Evolutionary conservation across 164 flowering plant genomes (phyloP).

Genomic region (Warburgia ugandensis): DNA sequence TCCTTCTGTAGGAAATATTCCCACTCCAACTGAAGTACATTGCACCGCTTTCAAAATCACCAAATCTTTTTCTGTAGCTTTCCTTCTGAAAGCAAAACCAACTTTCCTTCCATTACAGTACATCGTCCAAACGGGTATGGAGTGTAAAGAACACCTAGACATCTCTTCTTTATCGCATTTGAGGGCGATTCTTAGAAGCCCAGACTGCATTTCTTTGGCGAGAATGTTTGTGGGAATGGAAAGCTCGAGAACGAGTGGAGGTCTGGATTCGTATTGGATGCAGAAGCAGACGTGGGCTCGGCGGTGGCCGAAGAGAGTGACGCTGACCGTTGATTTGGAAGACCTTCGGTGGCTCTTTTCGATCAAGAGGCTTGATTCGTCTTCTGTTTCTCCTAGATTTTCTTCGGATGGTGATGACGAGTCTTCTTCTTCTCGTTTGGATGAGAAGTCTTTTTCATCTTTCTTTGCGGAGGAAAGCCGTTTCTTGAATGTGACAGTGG

Average conservation of each 20-base stretch:
- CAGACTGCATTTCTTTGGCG: conserved; percentile 62
- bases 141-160: conserved; percentile 27
- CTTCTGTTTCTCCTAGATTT: no score
- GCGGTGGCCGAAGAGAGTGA: conserved; percentile 68
- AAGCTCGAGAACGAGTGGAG: conserved; percentile 63
- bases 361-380: not conserved
- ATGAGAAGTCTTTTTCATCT: not conserved
- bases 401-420: no score
- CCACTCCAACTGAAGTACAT: conserved; percentile 35
- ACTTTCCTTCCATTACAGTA: conserved; percentile 41
- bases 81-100: conserved; percentile 28
- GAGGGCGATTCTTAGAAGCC: conserved; percentile 63
- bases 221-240: conserved; percentile 46
- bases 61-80: conserved; percentile 14
- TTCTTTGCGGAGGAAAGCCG: not conserved
- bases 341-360: conserved; percentile 20
- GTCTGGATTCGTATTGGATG: conserved; percentile 50
- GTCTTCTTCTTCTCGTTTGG: not conserved
- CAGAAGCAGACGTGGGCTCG: conserved; percentile 64
- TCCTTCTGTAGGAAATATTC: conserved; percentile 24
- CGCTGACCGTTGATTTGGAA: conserved; percentile 61
- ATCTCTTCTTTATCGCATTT: conserved; percentile 22
- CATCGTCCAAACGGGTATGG: conserved; percentile 54
- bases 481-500: not conserved
- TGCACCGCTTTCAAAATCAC: conserved; percentile 21